Conservation (phyloP, 2,329 filamentous ascomycete species). For the Aspergillus calidoustus region DNA sequence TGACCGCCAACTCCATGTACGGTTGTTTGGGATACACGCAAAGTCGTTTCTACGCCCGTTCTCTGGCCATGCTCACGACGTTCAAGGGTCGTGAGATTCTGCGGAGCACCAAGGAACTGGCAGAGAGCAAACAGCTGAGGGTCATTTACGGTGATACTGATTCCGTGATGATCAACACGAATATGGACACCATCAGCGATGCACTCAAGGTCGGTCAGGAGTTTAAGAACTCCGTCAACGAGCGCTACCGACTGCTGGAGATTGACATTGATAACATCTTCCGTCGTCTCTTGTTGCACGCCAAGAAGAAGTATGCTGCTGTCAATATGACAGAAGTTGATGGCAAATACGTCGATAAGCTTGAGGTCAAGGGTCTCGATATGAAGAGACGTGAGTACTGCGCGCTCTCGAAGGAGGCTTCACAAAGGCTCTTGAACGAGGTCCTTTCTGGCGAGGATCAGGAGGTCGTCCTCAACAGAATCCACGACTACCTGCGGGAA, state of each 20-base stretch:
- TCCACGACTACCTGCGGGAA: constrained; percentile 90
- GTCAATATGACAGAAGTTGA: constrained; percentile 90
- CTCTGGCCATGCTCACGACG: constrained; percentile 92
- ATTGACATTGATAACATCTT: constrained; percentile 99
- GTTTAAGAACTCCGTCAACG: constrained; percentile 94
- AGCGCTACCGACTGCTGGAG: constrained; percentile 87
- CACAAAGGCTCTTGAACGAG: constrained; percentile 85
- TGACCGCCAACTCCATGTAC: constrained; percentile 99
- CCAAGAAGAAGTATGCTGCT: constrained; percentile 99
- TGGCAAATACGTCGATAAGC: constrained; percentile 88
- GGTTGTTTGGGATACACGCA: constrained; percentile 96
- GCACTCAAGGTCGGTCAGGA: constrained; percentile 90
- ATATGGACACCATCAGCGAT: constrained; percentile 89
- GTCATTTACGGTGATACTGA: constrained; percentile 99
- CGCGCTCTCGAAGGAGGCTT: constrained; percentile 91
- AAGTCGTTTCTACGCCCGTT: constrained; percentile 95
- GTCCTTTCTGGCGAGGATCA: constrained; percentile 92
- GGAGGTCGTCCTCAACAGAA: constrained; percentile 82
- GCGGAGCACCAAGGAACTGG: constrained; percentile 91
- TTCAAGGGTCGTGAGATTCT: constrained; percentile 98
- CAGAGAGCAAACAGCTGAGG: constrained; percentile 85
- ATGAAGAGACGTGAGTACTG: constrained; percentile 99
- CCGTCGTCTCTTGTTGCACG: constrained; percentile 87
- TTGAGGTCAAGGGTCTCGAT: constrained; percentile 97
- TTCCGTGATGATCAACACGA: constrained; percentile 99